phyloP scores from a whole-genome alignment of 805 yeast genomes.

The Hanseniaspora thailandica region DNA sequence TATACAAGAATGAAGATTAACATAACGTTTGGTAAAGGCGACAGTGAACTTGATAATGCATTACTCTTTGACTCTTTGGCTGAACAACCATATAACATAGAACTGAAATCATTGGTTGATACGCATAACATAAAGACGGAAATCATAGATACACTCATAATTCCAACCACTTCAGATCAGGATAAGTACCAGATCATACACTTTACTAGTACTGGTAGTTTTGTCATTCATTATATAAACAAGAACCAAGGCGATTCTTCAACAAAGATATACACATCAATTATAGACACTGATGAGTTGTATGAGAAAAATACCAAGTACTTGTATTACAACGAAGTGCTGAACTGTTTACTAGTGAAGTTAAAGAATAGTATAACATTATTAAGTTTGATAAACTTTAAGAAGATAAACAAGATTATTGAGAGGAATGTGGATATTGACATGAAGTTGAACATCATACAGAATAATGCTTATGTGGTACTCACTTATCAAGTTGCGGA shows the following conservation, averaged over 20 bases:
- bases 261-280: conserved; percentile 4
- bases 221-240: neutral
- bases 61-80: neutral
- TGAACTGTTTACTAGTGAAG: conserved; percentile 7
- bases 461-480: conserved; percentile 2
- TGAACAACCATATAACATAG: neutral
- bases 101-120: neutral
- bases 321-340: neutral
- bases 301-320: neutral
- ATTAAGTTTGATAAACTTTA: conserved; percentile 5
- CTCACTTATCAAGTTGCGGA: neutral
- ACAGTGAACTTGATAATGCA: neutral
- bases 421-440: neutral
- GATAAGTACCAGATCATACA: conserved; percentile 1
- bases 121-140: neutral
- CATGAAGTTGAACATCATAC: neutral
- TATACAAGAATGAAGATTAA: neutral
- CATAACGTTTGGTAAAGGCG: neutral
- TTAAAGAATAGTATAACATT: neutral
- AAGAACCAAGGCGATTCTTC: neutral
- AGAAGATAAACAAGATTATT: conserved; percentile 8
- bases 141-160: neutral
- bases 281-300: neutral
- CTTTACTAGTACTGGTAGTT: neutral
- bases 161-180: neutral